phyloP scores from a whole-genome alignment of 75 land plant genomes.

The Larix kaempferi region DNA sequence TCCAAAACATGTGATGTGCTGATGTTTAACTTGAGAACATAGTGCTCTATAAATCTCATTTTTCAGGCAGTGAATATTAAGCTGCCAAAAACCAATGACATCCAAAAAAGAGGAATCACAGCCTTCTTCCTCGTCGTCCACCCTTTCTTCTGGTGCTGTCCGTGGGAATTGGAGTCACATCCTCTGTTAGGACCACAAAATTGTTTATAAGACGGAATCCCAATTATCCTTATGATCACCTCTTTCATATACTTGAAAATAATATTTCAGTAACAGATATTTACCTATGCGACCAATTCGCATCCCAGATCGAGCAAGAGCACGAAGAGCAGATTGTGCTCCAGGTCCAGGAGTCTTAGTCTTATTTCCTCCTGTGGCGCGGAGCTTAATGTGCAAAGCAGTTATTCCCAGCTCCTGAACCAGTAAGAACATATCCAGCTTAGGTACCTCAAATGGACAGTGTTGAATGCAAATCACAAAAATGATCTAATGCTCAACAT shows the following conservation, averaged over 20 bases:
- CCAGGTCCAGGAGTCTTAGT: conserved; percentile 63
- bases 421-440: background rate
- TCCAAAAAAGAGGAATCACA: conserved; percentile 6
- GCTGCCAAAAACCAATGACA: too few relatives aligned
- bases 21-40: too few relatives aligned
- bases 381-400: conserved; percentile 55
- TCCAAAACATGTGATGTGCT: too few relatives aligned
- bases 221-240: too few relatives aligned
- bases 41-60: too few relatives aligned
- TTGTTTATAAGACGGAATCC: background rate
- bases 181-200: background rate
- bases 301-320: conserved; percentile 82
- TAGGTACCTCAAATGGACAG: background rate
- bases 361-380: conserved; percentile 52
- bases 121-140: conserved; percentile 58
- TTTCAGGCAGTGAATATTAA: too few relatives aligned
- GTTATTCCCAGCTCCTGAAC: conserved; percentile 42
- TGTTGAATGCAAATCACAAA: background rate
- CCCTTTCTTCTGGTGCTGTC: conserved; percentile 65
- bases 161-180: conserved; percentile 31
- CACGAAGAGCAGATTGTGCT: conserved; percentile 54
- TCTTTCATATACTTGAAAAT: too few relatives aligned
- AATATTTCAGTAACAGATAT: background rate
- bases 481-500: background rate
- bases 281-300: conserved; percentile 75